A percentile compares a stretch with the other conserved stretches of the same genome.
Conservation (phyloP, 371 early-diverging fungal species). For the Apophysomyces elegans region DNA sequence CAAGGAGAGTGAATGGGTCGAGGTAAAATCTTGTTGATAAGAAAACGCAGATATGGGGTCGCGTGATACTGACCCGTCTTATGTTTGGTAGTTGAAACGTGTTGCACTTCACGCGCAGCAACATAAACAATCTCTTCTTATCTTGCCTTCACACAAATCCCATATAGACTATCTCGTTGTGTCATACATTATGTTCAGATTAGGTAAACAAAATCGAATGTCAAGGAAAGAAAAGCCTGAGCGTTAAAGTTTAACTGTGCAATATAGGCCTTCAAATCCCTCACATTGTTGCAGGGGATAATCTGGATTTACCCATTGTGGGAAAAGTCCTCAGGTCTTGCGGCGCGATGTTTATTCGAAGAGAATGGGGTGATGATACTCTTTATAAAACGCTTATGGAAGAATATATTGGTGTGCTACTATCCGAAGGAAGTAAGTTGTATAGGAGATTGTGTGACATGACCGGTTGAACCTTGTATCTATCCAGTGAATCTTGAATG, state of each 20-base stretch:
- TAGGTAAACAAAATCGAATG: constrained; percentile 39
- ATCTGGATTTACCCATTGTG: constrained; percentile 83
- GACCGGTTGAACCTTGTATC: not conserved
- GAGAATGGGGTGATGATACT: constrained; percentile 81
- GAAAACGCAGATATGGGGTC: not conserved
- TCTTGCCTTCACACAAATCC: constrained; percentile 88
- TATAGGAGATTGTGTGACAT: not conserved
- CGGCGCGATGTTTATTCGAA: constrained; percentile 86
- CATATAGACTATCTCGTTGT: constrained; percentile 92
- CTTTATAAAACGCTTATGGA: constrained; percentile 74
- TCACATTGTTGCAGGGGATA: constrained; percentile 90
- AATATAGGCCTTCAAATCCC: constrained; percentile 72
- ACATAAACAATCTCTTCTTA: constrained; percentile 75
- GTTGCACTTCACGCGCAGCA: constrained; percentile 70
- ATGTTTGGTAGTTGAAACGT: constrained; percentile 54
- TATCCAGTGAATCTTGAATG: constrained; percentile 75
- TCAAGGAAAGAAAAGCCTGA: not conserved
- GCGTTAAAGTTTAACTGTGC: not conserved
- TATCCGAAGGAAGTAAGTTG: constrained; percentile 47
- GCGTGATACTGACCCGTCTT: too few species aligned
- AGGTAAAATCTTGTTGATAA: constrained; percentile 47
- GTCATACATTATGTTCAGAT: constrained; percentile 81
- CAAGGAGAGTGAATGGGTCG: constrained; percentile 79
- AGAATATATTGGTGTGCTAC: constrained; percentile 73
- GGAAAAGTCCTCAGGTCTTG: constrained; percentile 69